Evolutionary conservation across 495 filamentous ascomycete species (phyloP).

Genomic region (Opeltia flavorubescens): DNA sequence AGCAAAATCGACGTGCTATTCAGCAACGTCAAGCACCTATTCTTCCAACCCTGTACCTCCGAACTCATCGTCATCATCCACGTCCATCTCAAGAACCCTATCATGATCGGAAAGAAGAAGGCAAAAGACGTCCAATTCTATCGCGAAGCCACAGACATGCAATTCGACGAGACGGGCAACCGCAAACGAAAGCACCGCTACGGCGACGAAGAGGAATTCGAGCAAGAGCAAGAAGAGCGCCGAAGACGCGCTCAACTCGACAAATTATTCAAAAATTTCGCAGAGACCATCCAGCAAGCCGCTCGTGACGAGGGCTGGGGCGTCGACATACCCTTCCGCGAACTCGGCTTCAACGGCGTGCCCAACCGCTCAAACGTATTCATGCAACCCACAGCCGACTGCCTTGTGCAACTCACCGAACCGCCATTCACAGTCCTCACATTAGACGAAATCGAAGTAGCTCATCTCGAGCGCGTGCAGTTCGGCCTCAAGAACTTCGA

Average conservation of each 20-base stretch:
- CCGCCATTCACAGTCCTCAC: slow-evolving; percentile 93
- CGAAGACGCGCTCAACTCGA: slow-evolving; percentile 81
- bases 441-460: slow-evolving; percentile 88
- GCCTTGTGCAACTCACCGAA: slow-evolving; percentile 94
- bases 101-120: slow-evolving; percentile 98
- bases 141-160: slow-evolving; percentile 93
- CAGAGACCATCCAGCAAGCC: slow-evolving; percentile 93
- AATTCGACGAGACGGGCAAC: slow-evolving; percentile 98
- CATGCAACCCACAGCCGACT: slow-evolving; percentile 92
- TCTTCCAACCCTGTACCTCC: slow-evolving; percentile 93
- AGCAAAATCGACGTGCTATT: slow-evolving; percentile 74
- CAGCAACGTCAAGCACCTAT: slow-evolving; percentile 95
- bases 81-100: slow-evolving; percentile 92
- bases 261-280: slow-evolving; percentile 87
- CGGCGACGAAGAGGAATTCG: slow-evolving; percentile 97
- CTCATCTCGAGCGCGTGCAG: slow-evolving; percentile 90
- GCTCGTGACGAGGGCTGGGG: slow-evolving; percentile 58
- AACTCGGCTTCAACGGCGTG: slow-evolving; percentile 93
- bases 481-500: slow-evolving; percentile 99
- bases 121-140: slow-evolving; percentile 98
- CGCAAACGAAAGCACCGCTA: slow-evolving; percentile 96
- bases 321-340: slow-evolving; percentile 89
- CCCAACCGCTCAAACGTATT: slow-evolving; percentile 89
- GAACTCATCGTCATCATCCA: slow-evolving; percentile 98
- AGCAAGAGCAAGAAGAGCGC: slow-evolving; percentile 94